Conservation (phyloP, 768 basidiomycete species). For the Coprinellus micaceus region DNA sequence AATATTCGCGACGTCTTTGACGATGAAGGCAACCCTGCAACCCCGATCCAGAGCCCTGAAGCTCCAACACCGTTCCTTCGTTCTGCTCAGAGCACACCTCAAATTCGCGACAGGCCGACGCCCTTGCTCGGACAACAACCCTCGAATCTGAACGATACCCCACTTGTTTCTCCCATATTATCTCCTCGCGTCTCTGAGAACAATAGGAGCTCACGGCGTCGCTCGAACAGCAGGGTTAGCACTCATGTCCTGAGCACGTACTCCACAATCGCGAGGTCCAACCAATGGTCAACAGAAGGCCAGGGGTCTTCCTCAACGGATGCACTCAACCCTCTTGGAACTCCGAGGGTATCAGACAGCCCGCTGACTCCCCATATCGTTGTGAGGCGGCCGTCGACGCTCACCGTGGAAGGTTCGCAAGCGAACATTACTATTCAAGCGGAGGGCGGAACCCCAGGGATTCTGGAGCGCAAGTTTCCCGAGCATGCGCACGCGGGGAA, state of each 20-base stretch:
- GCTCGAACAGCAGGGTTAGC: slow-evolving; percentile 9
- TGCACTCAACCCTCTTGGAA: not conserved
- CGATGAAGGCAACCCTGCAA: not conserved
- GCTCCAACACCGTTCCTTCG: not conserved
- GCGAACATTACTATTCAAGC: not conserved
- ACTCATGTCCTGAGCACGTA: slow-evolving; percentile 9
- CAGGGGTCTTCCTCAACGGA: not conserved
- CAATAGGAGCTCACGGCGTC: not conserved
- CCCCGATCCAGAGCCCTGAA: not conserved
- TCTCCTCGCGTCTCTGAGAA: not conserved
- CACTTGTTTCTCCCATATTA: not conserved
- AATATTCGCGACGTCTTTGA: slow-evolving; percentile 3
- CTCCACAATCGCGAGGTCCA: not conserved
- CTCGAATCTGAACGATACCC: not conserved
- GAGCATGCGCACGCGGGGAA: not conserved
- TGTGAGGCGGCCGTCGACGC: not conserved
- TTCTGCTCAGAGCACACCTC: not conserved
- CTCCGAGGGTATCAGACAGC: slow-evolving; percentile 1
- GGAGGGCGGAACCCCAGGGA: not conserved
- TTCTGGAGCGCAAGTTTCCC: not conserved
- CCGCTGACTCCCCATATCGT: slow-evolving; percentile 1
- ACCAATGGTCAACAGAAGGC: not conserved
- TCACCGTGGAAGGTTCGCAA: slow-evolving; percentile 2
- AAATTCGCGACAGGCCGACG: not conserved
- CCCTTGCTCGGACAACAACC: not conserved